Percentiles rank a stretch among this genome's conserved stretches.
phyloP scores from a whole-genome alignment of 108 stramenopile genomes.

The Phaeodactylum tricornutum region DNA sequence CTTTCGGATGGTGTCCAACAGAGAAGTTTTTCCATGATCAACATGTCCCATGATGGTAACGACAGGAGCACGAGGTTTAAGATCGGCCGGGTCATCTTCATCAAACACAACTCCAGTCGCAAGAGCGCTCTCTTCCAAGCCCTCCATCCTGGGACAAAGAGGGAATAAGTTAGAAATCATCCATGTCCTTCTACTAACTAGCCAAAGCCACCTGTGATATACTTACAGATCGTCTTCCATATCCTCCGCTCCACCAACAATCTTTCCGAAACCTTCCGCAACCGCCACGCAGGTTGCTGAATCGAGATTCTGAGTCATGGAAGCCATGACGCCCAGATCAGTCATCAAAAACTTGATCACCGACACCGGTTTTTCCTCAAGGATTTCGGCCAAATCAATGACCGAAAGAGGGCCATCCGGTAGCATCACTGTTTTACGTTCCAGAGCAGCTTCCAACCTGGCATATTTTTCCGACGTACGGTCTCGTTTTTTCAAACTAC shows the following conservation, averaged over 20 bases:
- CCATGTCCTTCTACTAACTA: not conserved
- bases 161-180: not conserved
- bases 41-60: slow-evolving; percentile 99
- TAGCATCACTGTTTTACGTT: slow-evolving; percentile 56
- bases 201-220: not conserved
- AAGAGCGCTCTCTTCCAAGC: slow-evolving; percentile 43
- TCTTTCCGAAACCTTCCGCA: slow-evolving; percentile 86
- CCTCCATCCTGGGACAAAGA: slow-evolving; percentile 2
- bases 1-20: slow-evolving; percentile 90
- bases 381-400: slow-evolving; percentile 61
- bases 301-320: slow-evolving; percentile 84
- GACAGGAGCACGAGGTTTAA: slow-evolving; percentile 85
- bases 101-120: slow-evolving; percentile 50
- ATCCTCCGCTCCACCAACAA: slow-evolving; percentile 49
- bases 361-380: slow-evolving; percentile 77
- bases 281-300: slow-evolving; percentile 70
- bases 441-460: slow-evolving; percentile 52
- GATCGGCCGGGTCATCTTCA: slow-evolving; percentile 61
- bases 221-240: slow-evolving; percentile 61
- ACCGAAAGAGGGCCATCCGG: slow-evolving; percentile 79
- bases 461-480: slow-evolving; percentile 51
- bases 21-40: slow-evolving; percentile 99
- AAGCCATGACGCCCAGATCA: slow-evolving; percentile 90
- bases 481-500: slow-evolving; percentile 65
- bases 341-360: slow-evolving; percentile 94